phyloP scores from a whole-genome alignment of 208 protist genomes.

The Leishmania guyanensis region DNA sequence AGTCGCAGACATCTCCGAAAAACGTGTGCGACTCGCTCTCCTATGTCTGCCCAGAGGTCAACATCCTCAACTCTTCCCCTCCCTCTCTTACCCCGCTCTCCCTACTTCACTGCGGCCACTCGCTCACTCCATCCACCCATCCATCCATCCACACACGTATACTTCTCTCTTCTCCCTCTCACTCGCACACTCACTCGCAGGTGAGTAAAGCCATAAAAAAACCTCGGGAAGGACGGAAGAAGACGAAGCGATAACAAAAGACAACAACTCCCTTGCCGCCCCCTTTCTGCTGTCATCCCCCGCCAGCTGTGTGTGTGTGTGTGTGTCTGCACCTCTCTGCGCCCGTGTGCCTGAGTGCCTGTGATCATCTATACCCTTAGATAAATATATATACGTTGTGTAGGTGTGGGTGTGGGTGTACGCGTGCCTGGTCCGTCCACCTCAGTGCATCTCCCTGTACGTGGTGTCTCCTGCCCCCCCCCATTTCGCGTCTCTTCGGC shows the following conservation, averaged over 20 bases:
- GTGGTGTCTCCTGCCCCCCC: too few species aligned
- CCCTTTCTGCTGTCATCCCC: background rate
- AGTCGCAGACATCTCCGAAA: background rate
- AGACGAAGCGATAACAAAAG: too few species aligned
- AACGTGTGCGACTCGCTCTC: background rate
- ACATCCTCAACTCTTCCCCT: background rate
- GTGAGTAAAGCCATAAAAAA: background rate
- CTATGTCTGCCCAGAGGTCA: background rate
- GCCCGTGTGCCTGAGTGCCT: too few species aligned
- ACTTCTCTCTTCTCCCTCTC: slow-evolving; percentile 1
- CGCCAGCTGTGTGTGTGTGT: background rate
- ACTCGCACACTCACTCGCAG: background rate
- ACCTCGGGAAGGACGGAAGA: too few species aligned
- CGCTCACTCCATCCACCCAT: background rate
- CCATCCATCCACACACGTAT: background rate
- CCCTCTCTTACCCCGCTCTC: background rate
- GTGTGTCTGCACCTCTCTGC: background rate
- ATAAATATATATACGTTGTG: background rate
- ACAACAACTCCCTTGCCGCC: too few species aligned
- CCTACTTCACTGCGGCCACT: background rate
- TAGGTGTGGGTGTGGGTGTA: background rate
- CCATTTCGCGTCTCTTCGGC: too few species aligned
- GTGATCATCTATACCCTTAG: background rate
- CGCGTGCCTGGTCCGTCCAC: too few species aligned
- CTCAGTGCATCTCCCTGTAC: too few species aligned